Percentiles rank a stretch among this genome's conserved stretches.
Conservation (phyloP, 2,329 filamentous ascomycete species). For the Alternaria tenuissima region DNA sequence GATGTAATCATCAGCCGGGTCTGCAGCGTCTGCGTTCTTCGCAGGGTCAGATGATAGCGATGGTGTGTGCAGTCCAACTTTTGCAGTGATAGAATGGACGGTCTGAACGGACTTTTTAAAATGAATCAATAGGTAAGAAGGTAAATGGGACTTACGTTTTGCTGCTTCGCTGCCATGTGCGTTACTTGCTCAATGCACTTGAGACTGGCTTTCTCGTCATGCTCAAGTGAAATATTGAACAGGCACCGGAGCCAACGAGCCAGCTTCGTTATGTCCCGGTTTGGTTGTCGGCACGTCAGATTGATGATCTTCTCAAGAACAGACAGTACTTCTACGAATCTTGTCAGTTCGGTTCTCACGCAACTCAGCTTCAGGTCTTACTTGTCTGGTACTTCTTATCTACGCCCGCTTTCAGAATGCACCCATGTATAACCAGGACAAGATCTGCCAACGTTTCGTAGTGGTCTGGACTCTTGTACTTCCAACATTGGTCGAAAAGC, state of each 20-base stretch:
- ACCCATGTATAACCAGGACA: conserved; percentile 54
- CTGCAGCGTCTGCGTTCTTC: conserved; percentile 6
- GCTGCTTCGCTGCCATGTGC: conserved; percentile 36
- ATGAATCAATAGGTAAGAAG: background rate
- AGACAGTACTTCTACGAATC: conserved; percentile 34
- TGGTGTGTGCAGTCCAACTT: conserved; percentile 20
- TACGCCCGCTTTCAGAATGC: conserved; percentile 40
- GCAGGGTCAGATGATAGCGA: conserved; percentile 24
- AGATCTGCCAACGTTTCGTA: conserved; percentile 59
- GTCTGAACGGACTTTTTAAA: conserved; percentile 11
- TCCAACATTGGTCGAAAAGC: conserved; percentile 62
- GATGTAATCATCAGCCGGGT: conserved; percentile 30
- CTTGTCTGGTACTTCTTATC: conserved; percentile 44
- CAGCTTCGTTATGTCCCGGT: conserved; percentile 66
- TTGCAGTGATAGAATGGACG: background rate
- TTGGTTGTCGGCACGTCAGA: conserved; percentile 66
- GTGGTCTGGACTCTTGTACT: conserved; percentile 47
- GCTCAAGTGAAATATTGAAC: conserved; percentile 71
- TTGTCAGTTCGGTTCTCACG: conserved; percentile 29
- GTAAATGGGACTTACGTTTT: conserved; percentile 34
- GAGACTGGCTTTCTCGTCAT: conserved; percentile 65
- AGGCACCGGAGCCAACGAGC: conserved; percentile 82
- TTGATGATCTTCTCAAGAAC: conserved; percentile 73
- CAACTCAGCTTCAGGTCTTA: conserved; percentile 24
- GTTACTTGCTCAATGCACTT: conserved; percentile 71